These are phyloP conservation scores for Cantharellus cinnabarinus DNA, from an alignment of 768 basidiomycete genomes.

Conservation along the genomic window DNA sequence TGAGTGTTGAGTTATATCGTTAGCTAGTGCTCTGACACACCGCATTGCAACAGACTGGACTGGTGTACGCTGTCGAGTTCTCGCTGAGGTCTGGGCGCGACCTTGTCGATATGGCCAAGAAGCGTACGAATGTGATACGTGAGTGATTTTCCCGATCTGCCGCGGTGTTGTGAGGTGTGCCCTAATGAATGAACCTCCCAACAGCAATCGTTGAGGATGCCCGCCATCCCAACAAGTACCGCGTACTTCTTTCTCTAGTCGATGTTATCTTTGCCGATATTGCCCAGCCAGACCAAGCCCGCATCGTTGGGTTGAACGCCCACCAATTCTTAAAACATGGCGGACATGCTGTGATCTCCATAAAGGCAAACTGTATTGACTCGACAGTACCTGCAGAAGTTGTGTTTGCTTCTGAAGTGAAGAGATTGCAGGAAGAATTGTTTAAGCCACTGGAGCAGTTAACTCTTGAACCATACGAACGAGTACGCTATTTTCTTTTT, in stretches of 20 bases:
- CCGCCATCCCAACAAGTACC: slow-evolving; percentile 87
- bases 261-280: slow-evolving; percentile 98
- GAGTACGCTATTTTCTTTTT: slow-evolving; percentile 4
- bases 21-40: slow-evolving; percentile 4
- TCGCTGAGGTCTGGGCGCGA: slow-evolving; percentile 92
- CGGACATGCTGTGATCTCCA: slow-evolving; percentile 86
- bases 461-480: slow-evolving; percentile 79
- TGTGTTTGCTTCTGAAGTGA: slow-evolving; percentile 77
- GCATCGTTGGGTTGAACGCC: slow-evolving; percentile 85
- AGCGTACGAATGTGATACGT: slow-evolving; percentile 98
- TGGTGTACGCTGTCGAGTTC: slow-evolving; percentile 97
- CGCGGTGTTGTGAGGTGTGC: neutral
- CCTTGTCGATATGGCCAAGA: slow-evolving; percentile 97
- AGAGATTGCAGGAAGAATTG: slow-evolving; percentile 49
- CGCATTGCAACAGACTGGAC: slow-evolving; percentile 44
- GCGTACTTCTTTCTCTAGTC: slow-evolving; percentile 87
- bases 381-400: slow-evolving; percentile 80
- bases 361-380: slow-evolving; percentile 98
- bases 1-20: slow-evolving; percentile 21
- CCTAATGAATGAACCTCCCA: slow-evolving; percentile 1
- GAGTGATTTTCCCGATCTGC: slow-evolving; percentile 13
- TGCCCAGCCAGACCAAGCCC: slow-evolving; percentile 96
- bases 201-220: slow-evolving; percentile 94
- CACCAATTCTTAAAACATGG: slow-evolving; percentile 89
- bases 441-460: slow-evolving; percentile 94